Percentiles rank a stretch among this genome's conserved stretches.
phyloP scores from a whole-genome alignment of 1,139 yeast species.

The Saccharomyces pastorianus region DNA sequence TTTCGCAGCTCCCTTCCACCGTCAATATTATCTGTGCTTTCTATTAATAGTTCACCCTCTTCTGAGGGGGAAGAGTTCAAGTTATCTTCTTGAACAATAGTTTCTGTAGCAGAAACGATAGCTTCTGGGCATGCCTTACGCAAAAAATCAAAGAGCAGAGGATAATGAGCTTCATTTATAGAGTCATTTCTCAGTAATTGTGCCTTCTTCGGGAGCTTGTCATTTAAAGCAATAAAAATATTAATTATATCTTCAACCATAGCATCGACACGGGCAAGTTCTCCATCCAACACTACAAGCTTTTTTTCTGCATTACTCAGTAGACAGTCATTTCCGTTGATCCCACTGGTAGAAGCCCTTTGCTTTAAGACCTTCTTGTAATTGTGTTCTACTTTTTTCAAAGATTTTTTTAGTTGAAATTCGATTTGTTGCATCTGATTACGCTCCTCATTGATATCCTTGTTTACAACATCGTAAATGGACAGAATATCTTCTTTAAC shows the following conservation, averaged over 20 bases:
- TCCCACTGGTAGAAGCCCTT: slow-evolving; percentile 9
- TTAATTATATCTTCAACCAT: neutral
- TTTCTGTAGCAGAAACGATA: neutral
- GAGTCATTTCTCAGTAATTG: slow-evolving; percentile 15
- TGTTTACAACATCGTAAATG: slow-evolving; percentile 15
- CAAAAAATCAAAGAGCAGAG: slow-evolving; percentile 18
- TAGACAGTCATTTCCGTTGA: slow-evolving; percentile 2
- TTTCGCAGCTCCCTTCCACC: neutral
- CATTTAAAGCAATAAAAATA: slow-evolving; percentile 6
- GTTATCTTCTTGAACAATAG: neutral
- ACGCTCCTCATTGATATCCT: slow-evolving; percentile 22
- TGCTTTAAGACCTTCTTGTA: slow-evolving; percentile 13
- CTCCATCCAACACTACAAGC: slow-evolving; percentile 1
- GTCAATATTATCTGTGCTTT: neutral
- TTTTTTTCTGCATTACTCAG: slow-evolving; percentile 4
- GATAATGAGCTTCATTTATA: slow-evolving; percentile 23
- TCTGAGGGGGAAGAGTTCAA: neutral
- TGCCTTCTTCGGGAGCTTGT: slow-evolving; percentile 11
- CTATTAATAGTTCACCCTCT: neutral
- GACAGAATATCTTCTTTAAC: slow-evolving; percentile 17
- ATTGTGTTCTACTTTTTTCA: slow-evolving; percentile 17
- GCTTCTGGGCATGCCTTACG: slow-evolving; percentile 8
- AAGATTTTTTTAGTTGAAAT: slow-evolving; percentile 18
- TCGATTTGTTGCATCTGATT: slow-evolving; percentile 22
- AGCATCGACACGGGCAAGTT: slow-evolving; percentile 1